A percentile compares a stretch with the other conserved stretches of the same genome.
phyloP scores from a whole-genome alignment of 192 early-diverging fungal genomes.

The Coemansia sp. region DNA sequence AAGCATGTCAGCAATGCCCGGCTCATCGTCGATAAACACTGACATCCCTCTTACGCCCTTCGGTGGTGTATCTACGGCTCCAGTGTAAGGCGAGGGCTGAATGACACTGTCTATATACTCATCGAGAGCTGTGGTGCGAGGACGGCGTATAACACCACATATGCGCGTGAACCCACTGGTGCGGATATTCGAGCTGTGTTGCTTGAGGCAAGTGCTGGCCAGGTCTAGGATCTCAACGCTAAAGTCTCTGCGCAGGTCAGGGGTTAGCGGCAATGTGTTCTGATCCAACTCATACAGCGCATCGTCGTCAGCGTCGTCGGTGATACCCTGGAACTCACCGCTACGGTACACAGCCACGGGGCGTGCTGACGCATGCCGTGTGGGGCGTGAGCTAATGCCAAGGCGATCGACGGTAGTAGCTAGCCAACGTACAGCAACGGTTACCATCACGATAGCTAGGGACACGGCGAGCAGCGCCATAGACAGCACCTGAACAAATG shows the following conservation, averaged over 20 bases:
- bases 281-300: conserved; percentile 29
- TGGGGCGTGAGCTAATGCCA: conserved; percentile 11
- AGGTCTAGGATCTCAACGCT: conserved; percentile 52
- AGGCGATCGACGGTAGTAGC: conserved; percentile 35
- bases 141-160: conserved; percentile 44
- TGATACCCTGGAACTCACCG: conserved; percentile 40
- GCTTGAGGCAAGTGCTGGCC: conserved; percentile 55
- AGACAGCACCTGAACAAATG: conserved; percentile 48
- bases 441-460: conserved; percentile 39
- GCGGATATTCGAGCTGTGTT: conserved; percentile 46
- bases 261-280: conserved; percentile 27
- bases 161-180: conserved; percentile 32
- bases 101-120: conserved; percentile 32
- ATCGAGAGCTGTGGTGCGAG: conserved; percentile 44
- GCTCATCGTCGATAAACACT: conserved; percentile 50
- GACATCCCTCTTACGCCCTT: conserved; percentile 20
- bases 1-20: not conserved
- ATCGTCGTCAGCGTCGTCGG: conserved; percentile 25
- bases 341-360: conserved; percentile 35
- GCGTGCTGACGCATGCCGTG: not conserved
- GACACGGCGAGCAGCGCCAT: conserved; percentile 39
- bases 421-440: conserved; percentile 37
- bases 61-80: not conserved
- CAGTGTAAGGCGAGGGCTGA: not conserved
- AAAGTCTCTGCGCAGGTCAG: conserved; percentile 51